Evolutionary conservation across 345 rosid species (phyloP).

Genomic region (Psidium friedrichsthalianum): DNA sequence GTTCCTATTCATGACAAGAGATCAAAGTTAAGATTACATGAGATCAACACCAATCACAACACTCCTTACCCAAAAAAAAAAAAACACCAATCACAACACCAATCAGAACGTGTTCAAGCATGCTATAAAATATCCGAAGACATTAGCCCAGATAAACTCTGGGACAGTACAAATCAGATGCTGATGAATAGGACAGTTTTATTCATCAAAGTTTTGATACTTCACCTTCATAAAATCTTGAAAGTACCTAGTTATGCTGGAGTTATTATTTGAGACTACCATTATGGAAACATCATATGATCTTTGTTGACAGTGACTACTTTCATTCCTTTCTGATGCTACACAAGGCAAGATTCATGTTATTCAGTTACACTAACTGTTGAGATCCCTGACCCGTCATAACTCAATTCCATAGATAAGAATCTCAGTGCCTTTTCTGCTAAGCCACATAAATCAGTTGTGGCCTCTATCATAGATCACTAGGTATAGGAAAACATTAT

Average conservation of each 20-base stretch:
- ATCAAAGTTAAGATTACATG: neutral
- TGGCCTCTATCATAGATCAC: neutral
- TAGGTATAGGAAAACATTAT: neutral
- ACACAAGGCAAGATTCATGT: neutral
- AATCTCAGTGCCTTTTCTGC: neutral
- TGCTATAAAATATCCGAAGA: neutral
- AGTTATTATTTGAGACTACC: neutral
- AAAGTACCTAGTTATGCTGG: neutral
- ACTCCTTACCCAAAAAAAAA: too few species aligned
- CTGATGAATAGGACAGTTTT: neutral
- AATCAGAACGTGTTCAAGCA: neutral
- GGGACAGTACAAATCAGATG: neutral
- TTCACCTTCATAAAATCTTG: neutral
- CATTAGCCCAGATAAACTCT: neutral
- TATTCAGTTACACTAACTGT: neutral
- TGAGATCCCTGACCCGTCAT: neutral
- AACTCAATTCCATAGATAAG: neutral
- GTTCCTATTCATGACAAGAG: constrained; percentile 15
- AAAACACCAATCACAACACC: too few species aligned
- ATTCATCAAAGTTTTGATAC: neutral
- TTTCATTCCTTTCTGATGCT: neutral
- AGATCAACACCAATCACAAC: neutral
- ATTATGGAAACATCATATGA: neutral
- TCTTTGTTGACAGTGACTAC: neutral
- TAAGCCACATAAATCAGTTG: neutral